These are phyloP conservation scores for Cladorrhinum sp. DNA, from an alignment of 2,329 filamentous ascomycete species.

Conservation along the genomic window DNA sequence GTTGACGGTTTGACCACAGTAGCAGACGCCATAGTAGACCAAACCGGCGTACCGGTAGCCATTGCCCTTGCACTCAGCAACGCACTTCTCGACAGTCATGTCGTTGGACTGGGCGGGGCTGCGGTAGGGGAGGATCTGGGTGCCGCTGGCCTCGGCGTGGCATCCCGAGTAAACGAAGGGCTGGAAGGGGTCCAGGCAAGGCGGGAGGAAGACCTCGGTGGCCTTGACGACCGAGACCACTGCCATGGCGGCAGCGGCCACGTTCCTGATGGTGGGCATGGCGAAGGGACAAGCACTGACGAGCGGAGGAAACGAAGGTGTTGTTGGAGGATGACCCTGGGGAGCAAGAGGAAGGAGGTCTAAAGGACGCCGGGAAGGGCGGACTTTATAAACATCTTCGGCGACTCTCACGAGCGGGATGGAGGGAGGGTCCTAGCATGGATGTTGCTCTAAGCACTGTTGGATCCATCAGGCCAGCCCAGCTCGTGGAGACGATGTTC, in stretches of 20 bases:
- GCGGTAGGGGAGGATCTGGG: slow-evolving; percentile 41
- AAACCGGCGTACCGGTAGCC: slow-evolving; percentile 51
- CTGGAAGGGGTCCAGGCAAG: slow-evolving; percentile 44
- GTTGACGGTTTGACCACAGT: slow-evolving; percentile 50
- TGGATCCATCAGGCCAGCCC: slow-evolving; percentile 1
- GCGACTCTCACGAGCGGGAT: neutral
- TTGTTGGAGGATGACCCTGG: slow-evolving; percentile 11
- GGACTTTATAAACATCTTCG: neutral
- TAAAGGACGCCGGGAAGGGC: neutral
- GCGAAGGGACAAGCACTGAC: slow-evolving; percentile 10
- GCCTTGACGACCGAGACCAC: slow-evolving; percentile 41
- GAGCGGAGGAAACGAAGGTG: slow-evolving; percentile 10
- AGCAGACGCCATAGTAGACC: slow-evolving; percentile 51
- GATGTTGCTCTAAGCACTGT: neutral
- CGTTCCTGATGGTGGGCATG: slow-evolving; percentile 35
- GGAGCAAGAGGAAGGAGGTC: slow-evolving; percentile 2
- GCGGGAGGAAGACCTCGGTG: slow-evolving; percentile 41
- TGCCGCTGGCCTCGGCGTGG: slow-evolving; percentile 38
- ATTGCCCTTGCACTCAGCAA: slow-evolving; percentile 49
- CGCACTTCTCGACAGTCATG: slow-evolving; percentile 49
- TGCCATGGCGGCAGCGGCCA: slow-evolving; percentile 36
- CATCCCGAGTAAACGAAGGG: slow-evolving; percentile 50
- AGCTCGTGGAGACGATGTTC: neutral
- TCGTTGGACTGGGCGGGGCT: slow-evolving; percentile 30
- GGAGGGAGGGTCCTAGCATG: neutral